Evolutionary conservation across 176 grass and related monocot species (phyloP).

Genomic region (Luzula sylvatica): DNA sequence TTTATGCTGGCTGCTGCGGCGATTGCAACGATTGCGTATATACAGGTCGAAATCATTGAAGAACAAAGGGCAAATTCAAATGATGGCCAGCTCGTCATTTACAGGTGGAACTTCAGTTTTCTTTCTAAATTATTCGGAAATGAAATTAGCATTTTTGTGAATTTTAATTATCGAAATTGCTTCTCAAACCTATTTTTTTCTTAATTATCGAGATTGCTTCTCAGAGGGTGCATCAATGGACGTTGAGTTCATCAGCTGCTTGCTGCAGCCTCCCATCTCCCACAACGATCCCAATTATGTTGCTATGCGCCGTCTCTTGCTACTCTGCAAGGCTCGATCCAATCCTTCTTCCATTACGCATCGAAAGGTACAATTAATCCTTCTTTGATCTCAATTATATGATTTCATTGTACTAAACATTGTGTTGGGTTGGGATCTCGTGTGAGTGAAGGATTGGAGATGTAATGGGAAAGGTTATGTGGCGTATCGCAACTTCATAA

Average conservation of each 20-base stretch:
- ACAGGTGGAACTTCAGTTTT: too few relatives aligned
- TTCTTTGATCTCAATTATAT: not conserved
- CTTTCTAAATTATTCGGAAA: too few relatives aligned
- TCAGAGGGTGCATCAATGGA: constrained; percentile 22
- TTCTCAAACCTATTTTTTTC: too few relatives aligned
- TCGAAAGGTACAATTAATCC: constrained; percentile 33
- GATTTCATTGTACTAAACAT: not conserved
- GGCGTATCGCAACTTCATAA: constrained; percentile 61
- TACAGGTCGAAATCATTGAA: too few relatives aligned
- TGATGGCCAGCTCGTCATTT: too few relatives aligned
- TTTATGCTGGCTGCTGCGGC: too few relatives aligned
- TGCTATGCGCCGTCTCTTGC: constrained; percentile 56
- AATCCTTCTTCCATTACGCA: constrained; percentile 32
- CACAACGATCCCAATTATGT: constrained; percentile 61
- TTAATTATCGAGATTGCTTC: too few relatives aligned
- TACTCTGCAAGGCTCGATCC: constrained; percentile 50
- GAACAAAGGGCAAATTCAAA: too few relatives aligned
- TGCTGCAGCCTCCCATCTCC: constrained; percentile 63
- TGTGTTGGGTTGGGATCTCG: constrained; percentile 3
- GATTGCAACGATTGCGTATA: too few relatives aligned
- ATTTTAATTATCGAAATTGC: too few relatives aligned
- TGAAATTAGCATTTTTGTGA: too few relatives aligned
- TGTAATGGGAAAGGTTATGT: constrained; percentile 86
- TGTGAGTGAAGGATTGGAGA: constrained; percentile 66
- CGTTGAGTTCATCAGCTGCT: constrained; percentile 77